phyloP scores from a whole-genome alignment of 1,284 basidiomycete species.

The Ustilago sp. region DNA sequence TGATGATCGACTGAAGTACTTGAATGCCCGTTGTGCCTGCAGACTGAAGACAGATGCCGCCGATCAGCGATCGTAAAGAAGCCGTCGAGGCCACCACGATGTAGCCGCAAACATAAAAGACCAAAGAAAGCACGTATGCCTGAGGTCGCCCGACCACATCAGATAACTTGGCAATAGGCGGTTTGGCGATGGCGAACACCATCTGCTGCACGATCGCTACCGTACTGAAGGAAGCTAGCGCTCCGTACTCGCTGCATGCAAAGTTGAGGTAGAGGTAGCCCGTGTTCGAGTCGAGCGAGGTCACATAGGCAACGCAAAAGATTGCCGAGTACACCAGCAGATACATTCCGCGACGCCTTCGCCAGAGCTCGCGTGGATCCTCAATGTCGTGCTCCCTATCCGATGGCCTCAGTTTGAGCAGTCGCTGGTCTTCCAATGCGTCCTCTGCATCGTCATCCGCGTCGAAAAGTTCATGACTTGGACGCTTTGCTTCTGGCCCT shows the following conservation, averaged over 20 bases:
- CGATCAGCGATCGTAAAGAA: slow-evolving; percentile 73
- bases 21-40: slow-evolving; percentile 69
- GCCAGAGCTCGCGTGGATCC: slow-evolving; percentile 35
- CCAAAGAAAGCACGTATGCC: slow-evolving; percentile 75
- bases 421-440: slow-evolving; percentile 22
- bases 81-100: slow-evolving; percentile 78
- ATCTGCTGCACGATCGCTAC: slow-evolving; percentile 68
- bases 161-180: slow-evolving; percentile 82
- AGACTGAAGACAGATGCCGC: slow-evolving; percentile 73
- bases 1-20: slow-evolving; percentile 72
- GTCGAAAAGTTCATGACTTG: neutral
- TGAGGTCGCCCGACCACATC: slow-evolving; percentile 75
- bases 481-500: slow-evolving; percentile 21
- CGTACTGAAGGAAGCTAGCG: slow-evolving; percentile 70
- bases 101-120: slow-evolving; percentile 73
- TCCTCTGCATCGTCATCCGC: slow-evolving; percentile 15
- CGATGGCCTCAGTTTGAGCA: slow-evolving; percentile 19
- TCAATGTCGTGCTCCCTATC: slow-evolving; percentile 24
- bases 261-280: slow-evolving; percentile 71
- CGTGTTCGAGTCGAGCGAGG: slow-evolving; percentile 74
- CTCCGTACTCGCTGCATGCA: slow-evolving; percentile 67
- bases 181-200: slow-evolving; percentile 78
- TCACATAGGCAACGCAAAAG: slow-evolving; percentile 77
- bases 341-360: slow-evolving; percentile 40
- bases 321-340: slow-evolving; percentile 70